Evolutionary conservation across 2,329 filamentous ascomycete genomes (phyloP), one percentile per base, ranked within the genome.

Genomic region (Thelonectria blattea): DNA sequence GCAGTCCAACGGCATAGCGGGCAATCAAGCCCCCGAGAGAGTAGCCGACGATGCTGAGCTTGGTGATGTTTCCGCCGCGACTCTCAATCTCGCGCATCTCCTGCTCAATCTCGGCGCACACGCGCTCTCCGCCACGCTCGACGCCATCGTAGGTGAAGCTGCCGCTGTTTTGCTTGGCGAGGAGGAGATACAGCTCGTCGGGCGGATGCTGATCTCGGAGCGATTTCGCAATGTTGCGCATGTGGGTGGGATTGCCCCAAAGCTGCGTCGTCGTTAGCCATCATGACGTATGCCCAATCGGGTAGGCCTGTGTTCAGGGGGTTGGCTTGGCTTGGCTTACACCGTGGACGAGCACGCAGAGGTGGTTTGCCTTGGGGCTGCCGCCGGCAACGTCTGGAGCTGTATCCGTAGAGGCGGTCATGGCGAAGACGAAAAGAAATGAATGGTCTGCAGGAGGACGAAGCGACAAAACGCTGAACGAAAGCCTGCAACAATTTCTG

Each of bases 11-110:
- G 2, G 91, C 90, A 78, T 97, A 98, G 61, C 94, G 85, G 10
- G 92, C 88, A 5, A 98, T 88, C 7, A 98, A 80, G 0, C 94
- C 94, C 47, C 94, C 94, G 1, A 97, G 82, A 0, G 92, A 96
- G 75, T 98, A 97, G 41, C 94, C 94, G 45, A 94, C 84, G 42
- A 98, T 81, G 74, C 93, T 97, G 65, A 98, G 81, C 77, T 93
- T 96, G 49, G 79, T 88, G 70, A 97, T 90, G 43, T 85, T 83
- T 66, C 89, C 86, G 20, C 92, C 93, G 27, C 82, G 79, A 43
- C 78, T 78, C 50, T 85, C 82, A 52, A 88, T 82, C 46, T 75
- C 73, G 57, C 83, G 81, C 56, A 90, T 73, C 68, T 88, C 82
- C 67, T 89, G 82, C 71, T 90, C 86, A 59, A 90, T 89, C 77